These are phyloP conservation scores for Termitomyces sp. DNA, from an alignment of 1,284 basidiomycete genomes.

Conservation along the genomic window DNA sequence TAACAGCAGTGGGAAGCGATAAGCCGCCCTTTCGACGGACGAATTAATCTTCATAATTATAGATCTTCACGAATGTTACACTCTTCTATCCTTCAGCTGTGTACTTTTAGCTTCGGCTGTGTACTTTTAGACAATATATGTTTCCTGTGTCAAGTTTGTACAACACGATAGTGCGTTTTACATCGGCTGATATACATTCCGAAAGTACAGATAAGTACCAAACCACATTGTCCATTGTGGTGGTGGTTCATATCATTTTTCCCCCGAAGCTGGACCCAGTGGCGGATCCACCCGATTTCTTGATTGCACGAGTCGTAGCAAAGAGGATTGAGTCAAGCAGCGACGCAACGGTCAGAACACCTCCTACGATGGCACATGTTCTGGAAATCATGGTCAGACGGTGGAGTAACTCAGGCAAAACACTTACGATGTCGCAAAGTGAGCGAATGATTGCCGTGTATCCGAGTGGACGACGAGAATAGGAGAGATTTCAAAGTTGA, in stretches of 20 bases:
- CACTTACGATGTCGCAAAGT: constrained; percentile 92
- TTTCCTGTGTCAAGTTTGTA: background rate
- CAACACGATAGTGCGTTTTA: constrained; percentile 11
- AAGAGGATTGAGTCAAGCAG: constrained; percentile 90
- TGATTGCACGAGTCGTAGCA: constrained; percentile 62
- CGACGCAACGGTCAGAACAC: constrained; percentile 92
- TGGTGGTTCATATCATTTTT: constrained; percentile 34
- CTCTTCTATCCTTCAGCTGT: background rate
- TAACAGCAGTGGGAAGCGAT: constrained; percentile 9
- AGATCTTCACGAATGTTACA: background rate
- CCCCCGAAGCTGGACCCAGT: constrained; percentile 24
- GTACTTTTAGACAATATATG: constrained; percentile 6
- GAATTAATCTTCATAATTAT: background rate
- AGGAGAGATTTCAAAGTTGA: constrained; percentile 99
- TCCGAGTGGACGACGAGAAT: constrained; percentile 91
- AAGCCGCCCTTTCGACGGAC: constrained; percentile 12
- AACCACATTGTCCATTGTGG: background rate
- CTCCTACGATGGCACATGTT: constrained; percentile 96
- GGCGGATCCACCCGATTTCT: constrained; percentile 43
- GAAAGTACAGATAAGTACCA: constrained; percentile 3
- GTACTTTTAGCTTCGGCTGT: constrained; percentile 3
- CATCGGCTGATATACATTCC: constrained; percentile 8
- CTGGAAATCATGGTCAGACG: constrained; percentile 33
- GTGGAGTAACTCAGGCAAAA: background rate
- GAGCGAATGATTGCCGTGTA: constrained; percentile 89